phyloP scores from a whole-genome alignment of 1,284 basidiomycete genomes.

The Malassezia pachydermatis region DNA sequence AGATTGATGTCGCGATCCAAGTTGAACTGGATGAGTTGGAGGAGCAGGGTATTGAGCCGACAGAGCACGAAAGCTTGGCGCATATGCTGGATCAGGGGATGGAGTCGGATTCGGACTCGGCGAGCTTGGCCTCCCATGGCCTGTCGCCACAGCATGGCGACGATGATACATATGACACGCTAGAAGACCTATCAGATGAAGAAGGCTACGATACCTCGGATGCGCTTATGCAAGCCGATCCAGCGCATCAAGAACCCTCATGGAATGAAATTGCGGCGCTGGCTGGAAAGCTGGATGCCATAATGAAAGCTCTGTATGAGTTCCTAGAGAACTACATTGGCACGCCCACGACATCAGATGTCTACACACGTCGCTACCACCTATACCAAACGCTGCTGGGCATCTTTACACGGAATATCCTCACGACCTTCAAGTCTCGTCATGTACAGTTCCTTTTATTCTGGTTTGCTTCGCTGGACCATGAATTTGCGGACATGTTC shows the following conservation, averaged over 20 bases:
- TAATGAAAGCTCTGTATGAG: conserved; percentile 72
- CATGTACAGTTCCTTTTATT: conserved; percentile 96
- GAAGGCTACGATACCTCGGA: conserved; percentile 54
- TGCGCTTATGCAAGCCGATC: conserved; percentile 47
- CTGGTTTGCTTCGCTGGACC: conserved; percentile 81
- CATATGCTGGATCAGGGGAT: conserved; percentile 50
- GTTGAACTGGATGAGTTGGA: conserved; percentile 87
- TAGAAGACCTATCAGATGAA: conserved; percentile 54
- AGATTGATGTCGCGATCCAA: conserved; percentile 96
- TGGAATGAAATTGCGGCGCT: conserved; percentile 60
- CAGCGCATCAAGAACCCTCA: conserved; percentile 21
- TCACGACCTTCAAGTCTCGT: conserved; percentile 89
- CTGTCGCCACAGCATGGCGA: conserved; percentile 52
- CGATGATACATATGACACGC: conserved; percentile 21
- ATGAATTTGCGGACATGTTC: conserved; percentile 82
- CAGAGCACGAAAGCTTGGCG: conserved; percentile 28
- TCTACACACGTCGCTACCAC: conserved; percentile 26
- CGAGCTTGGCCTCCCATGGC: conserved; percentile 53
- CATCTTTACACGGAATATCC: conserved; percentile 83
- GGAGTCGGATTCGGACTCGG: conserved; percentile 53
- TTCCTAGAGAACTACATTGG: conserved; percentile 57
- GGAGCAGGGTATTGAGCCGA: conserved; percentile 35
- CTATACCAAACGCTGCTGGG: conserved; percentile 73
- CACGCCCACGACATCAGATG: conserved; percentile 2
- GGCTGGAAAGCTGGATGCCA: conserved; percentile 79